Base-by-base conservation (phyloP, 805 yeast genomes). In the Hanseniaspora taiwanica region DNA sequence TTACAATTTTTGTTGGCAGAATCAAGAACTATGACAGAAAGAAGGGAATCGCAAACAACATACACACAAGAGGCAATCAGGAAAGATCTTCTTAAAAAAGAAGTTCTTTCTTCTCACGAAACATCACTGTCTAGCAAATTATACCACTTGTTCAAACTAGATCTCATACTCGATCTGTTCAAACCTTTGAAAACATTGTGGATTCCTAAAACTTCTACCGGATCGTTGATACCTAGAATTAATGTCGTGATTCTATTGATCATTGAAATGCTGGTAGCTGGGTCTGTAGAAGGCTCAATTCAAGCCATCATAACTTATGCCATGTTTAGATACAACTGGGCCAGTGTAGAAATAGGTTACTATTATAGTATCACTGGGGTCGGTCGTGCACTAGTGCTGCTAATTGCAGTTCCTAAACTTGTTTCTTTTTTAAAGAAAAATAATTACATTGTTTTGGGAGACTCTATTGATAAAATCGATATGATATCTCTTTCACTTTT, bases 21-120 rank as follows among this genome's bases (percentile, higher is more conserved):
- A 54, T 76, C 86, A 3, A 65, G 89, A 47, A 72, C 81, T 13
- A 51, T 55, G 29, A 62, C 64, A 37, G 71, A 81, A 3, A 64
- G 76, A 49, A 53, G 56, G 34, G 70, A 70, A 51, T 71, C 84
- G 1, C 68, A 42, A 23, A 21, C 35, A 14, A 12, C 24, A 4
- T 35, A 33, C 33, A 17, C 16, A 9, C 27, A 35, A 21, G 27
- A 9, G 38, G 29, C 19, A 9, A 5, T n/a, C 20, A 40, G 23
- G 18, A 38, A 27, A 20, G 35, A 13, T 21, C 29, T 19, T 29
- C 31, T 6, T n/a, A 41, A 23, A 33, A 42, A 19, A 40, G 42
- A 45, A 46, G 44, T 14, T 12, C 3, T 23, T 13, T 10, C 5
- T 7, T 18, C 29, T 3, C 4, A 33, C 9, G 23, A 19, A 6